phyloP scores from a whole-genome alignment of 2,329 filamentous ascomycete genomes.

The Orbilia brochopaga region DNA sequence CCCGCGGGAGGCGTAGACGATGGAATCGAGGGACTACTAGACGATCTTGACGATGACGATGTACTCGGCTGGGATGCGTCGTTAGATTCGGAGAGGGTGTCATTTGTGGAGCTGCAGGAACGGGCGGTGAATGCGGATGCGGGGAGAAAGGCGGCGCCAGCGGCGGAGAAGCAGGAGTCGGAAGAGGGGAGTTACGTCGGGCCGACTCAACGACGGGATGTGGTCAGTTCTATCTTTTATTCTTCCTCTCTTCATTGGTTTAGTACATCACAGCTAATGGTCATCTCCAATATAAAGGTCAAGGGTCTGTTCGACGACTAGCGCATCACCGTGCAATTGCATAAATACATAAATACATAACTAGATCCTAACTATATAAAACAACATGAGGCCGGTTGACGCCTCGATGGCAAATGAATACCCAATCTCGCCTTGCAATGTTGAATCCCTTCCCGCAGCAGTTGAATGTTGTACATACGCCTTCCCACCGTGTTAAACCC shows the following conservation, averaged over 20 bases:
- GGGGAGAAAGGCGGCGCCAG: background rate
- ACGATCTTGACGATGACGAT: slow-evolving; percentile 45
- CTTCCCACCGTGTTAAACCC: slow-evolving; percentile 22
- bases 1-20: slow-evolving; percentile 28
- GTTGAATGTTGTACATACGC: slow-evolving; percentile 39
- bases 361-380: background rate
- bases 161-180: slow-evolving; percentile 10
- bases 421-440: slow-evolving; percentile 12
- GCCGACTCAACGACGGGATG: slow-evolving; percentile 35
- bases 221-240: slow-evolving; percentile 26
- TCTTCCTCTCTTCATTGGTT: background rate
- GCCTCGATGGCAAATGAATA: slow-evolving; percentile 11
- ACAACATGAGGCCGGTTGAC: slow-evolving; percentile 14
- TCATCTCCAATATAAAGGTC: slow-evolving; percentile 17
- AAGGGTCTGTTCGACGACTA: slow-evolving; percentile 47
- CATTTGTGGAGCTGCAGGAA: slow-evolving; percentile 42
- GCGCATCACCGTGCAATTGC: background rate
- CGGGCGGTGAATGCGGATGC: slow-evolving; percentile 37
- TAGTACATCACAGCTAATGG: slow-evolving; percentile 1
- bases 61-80: slow-evolving; percentile 49
- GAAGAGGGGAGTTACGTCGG: slow-evolving; percentile 37
- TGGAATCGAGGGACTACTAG: slow-evolving; percentile 30
- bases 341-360: background rate
- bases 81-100: slow-evolving; percentile 32
- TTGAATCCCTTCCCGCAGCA: slow-evolving; percentile 18